A percentile compares a stretch with the other conserved stretches of the same genome.
These are phyloP conservation scores for Yarrowia phangngaensis DNA, from an alignment of 805 yeast genomes.

Conservation along the genomic window DNA sequence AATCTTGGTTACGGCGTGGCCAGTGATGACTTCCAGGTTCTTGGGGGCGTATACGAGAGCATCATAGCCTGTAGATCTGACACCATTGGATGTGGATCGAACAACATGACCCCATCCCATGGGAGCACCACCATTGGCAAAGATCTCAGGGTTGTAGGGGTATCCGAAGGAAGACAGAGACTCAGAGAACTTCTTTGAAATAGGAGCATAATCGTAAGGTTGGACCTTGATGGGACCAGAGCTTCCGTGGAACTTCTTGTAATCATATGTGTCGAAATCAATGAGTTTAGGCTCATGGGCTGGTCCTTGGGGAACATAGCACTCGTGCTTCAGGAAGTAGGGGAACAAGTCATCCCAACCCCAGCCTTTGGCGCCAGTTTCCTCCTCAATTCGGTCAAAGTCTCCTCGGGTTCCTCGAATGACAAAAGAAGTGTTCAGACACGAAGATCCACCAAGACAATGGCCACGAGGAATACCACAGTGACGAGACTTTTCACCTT, in stretches of 20 bases:
- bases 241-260: slow-evolving; percentile 27
- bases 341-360: slow-evolving; percentile 37
- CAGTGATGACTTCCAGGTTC: slow-evolving; percentile 23
- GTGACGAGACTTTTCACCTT: slow-evolving; percentile 34
- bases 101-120: slow-evolving; percentile 25
- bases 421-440: slow-evolving; percentile 39
- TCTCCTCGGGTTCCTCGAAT: slow-evolving; percentile 38
- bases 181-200: slow-evolving; percentile 25
- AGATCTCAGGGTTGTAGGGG: slow-evolving; percentile 27
- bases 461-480: slow-evolving; percentile 38
- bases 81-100: slow-evolving; percentile 25
- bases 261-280: slow-evolving; percentile 21
- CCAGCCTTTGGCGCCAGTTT: slow-evolving; percentile 38
- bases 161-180: slow-evolving; percentile 22
- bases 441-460: slow-evolving; percentile 40
- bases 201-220: slow-evolving; percentile 26
- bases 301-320: slow-evolving; percentile 29
- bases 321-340: slow-evolving; percentile 34
- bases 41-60: slow-evolving; percentile 27
- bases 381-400: slow-evolving; percentile 36
- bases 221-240: slow-evolving; percentile 26
- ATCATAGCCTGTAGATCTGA: slow-evolving; percentile 25
- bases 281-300: slow-evolving; percentile 24
- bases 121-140: slow-evolving; percentile 27
- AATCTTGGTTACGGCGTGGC: slow-evolving; percentile 26